These are phyloP conservation scores for Debaryomyces hansenii DNA, from an alignment of 805 yeast genomes.

Conservation along the genomic window DNA sequence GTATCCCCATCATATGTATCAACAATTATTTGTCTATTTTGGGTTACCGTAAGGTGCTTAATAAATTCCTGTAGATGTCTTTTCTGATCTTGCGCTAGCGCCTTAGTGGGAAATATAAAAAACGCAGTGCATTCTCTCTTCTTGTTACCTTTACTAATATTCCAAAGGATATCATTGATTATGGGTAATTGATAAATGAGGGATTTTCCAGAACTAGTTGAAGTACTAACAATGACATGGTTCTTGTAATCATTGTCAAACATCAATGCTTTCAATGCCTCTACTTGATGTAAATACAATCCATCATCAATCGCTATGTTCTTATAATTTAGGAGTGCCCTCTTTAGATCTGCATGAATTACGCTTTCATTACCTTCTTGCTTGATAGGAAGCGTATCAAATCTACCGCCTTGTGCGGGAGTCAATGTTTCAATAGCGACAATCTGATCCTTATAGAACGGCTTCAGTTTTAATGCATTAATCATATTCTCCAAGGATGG, in stretches of 20 bases:
- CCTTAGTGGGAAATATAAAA: slow-evolving; percentile 95
- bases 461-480: slow-evolving; percentile 42
- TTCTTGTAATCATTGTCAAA: slow-evolving; percentile 32
- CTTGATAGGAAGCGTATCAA: slow-evolving; percentile 36
- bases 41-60: slow-evolving; percentile 43
- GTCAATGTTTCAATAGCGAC: slow-evolving; percentile 48
- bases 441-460: slow-evolving; percentile 65
- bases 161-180: slow-evolving; percentile 44
- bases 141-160: slow-evolving; percentile 29
- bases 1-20: slow-evolving; percentile 97
- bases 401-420: slow-evolving; percentile 47
- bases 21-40: slow-evolving; percentile 46
- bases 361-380: slow-evolving; percentile 1
- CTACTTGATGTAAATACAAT: slow-evolving; percentile 80
- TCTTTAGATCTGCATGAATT: slow-evolving; percentile 48
- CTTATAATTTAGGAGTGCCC: slow-evolving; percentile 49
- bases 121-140: slow-evolving; percentile 58
- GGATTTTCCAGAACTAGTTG: slow-evolving; percentile 96
- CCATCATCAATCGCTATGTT: slow-evolving; percentile 42
- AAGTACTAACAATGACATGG: slow-evolving; percentile 86
- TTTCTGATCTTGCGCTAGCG: slow-evolving; percentile 95
- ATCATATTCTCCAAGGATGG: slow-evolving; percentile 53
- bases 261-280: slow-evolving; percentile 63
- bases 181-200: slow-evolving; percentile 89
- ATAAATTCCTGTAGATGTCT: slow-evolving; percentile 68